These are phyloP conservation scores for Arthrobotrys entomopaga DNA, from an alignment of 2,329 filamentous ascomycete species.

Conservation along the genomic window DNA sequence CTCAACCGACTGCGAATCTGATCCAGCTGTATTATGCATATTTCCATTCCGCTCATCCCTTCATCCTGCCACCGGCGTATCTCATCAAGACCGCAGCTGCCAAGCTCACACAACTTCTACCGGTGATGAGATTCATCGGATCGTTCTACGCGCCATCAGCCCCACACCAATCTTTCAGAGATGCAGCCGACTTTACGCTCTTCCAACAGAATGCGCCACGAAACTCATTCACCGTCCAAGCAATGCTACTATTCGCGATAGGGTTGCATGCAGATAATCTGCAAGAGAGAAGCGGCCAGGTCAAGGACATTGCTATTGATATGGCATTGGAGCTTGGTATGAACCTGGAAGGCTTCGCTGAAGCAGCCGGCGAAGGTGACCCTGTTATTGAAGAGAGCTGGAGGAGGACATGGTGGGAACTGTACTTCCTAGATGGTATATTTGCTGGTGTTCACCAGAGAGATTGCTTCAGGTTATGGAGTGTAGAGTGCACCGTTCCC, in stretches of 20 bases:
- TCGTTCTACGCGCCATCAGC: constrained; percentile 61
- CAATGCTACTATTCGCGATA: constrained; percentile 79
- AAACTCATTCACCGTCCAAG: constrained; percentile 77
- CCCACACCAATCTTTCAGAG: constrained; percentile 65
- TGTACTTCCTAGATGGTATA: constrained; percentile 84
- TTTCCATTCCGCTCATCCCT: constrained; percentile 58
- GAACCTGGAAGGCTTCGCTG: constrained; percentile 75
- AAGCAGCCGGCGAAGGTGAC: constrained; percentile 71
- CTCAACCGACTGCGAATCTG: constrained; percentile 58
- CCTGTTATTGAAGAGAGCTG: constrained; percentile 81
- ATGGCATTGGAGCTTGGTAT: constrained; percentile 80
- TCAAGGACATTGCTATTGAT: constrained; percentile 75
- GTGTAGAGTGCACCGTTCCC: constrained; percentile 73
- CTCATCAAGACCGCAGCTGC: constrained; percentile 56
- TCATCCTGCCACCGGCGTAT: constrained; percentile 58
- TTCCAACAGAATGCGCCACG: constrained; percentile 65
- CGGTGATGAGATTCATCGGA: constrained; percentile 62
- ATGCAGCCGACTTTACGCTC: constrained; percentile 69
- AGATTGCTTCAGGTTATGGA: constrained; percentile 76
- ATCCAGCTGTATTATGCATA: constrained; percentile 62
- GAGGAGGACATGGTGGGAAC: constrained; percentile 89
- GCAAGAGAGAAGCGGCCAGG: constrained; percentile 73
- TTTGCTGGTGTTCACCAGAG: constrained; percentile 80
- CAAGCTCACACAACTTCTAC: constrained; percentile 61
- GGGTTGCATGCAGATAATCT: constrained; percentile 80